Conservation (phyloP, 345 rosid genomes). For the Salix brachista region DNA sequence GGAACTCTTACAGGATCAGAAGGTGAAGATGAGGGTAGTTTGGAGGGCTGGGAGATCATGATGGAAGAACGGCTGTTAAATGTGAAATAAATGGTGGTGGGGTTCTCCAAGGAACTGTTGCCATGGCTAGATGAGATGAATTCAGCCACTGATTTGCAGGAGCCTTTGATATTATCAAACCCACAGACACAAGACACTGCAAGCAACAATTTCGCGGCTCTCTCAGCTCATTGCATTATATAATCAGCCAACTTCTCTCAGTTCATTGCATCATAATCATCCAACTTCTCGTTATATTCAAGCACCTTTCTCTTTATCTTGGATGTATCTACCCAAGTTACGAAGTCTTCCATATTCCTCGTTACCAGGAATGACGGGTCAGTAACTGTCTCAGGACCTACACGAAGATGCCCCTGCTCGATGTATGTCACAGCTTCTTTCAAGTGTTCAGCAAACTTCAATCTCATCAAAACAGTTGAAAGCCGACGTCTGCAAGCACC, state of each 20-base stretch:
- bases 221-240: constrained; percentile 55
- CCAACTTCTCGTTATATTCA: constrained; percentile 79
- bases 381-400: constrained; percentile 81
- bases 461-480: constrained; percentile 53
- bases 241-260: constrained; percentile 67
- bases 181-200: too few relatives aligned
- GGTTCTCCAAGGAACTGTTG: constrained; percentile 75
- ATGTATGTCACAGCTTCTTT: constrained; percentile 89
- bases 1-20: constrained; percentile 34
- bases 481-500: constrained; percentile 65
- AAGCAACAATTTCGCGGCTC: too few relatives aligned
- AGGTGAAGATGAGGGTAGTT: constrained; percentile 39
- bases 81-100: constrained; percentile 75
- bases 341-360: constrained; percentile 86
- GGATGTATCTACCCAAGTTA: constrained; percentile 93
- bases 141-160: constrained; percentile 70
- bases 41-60: constrained; percentile 73
- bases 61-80: constrained; percentile 73
- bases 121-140: constrained; percentile 83
- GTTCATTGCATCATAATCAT: constrained; percentile 77
- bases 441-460: constrained; percentile 79
- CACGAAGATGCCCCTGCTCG: constrained; percentile 92
- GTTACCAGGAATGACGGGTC: constrained; percentile 92
- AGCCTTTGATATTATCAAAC: constrained; percentile 75
- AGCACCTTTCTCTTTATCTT: constrained; percentile 85